Base-by-base conservation (phyloP, 1,139 yeast genomes). In the Nadsonia starkeyi-henricii region DNA sequence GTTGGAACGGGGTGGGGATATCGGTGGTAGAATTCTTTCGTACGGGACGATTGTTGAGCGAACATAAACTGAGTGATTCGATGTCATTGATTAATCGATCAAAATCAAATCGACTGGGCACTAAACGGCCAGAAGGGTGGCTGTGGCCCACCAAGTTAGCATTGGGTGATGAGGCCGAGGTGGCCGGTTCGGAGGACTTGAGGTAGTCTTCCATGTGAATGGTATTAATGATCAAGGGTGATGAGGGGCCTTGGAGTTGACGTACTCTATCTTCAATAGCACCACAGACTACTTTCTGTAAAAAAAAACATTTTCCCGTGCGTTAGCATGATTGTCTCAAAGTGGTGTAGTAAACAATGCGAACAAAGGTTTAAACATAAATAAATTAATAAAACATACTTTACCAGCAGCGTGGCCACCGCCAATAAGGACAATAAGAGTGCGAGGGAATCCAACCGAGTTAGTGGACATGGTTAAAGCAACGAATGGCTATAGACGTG, bases 381-480 rank as follows among this genome's bases (percentile, higher is more conserved):
- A 23, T 23, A 5, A 5, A 5, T 5, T 41, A n/a, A 70, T 70
- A 1, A 70, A 63, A 8, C 77, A 65, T 47, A 59, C 67, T 57
- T 79, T 79, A 0, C 89, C 91, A 13, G 86, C 72, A 30, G 81
- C 80, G 61, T 80, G 86, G 2, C 91, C 91, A 8, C 93, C 91
- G 1, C 81, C 91, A 41, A 83, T 70, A 19, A 81, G 69, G 1
- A 81, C 71, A 5, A 79, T 57, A 44, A 47, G 33, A 21, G 46
- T 47, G 19, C 46, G 23, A 17, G 39, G 39, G 39, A 33, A 33
- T n/a, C 28, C 28, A 23, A 9, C 9, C 8, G 28, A 9, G 28
- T 23, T 23, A 5, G 28, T 23, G 5, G 28, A 23, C 28, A 23
- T 23, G 9, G 28, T 23, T 5, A 23, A 5, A 23, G 28, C 9